These are phyloP conservation scores for Fusarium nisikadoi DNA, from an alignment of 2,329 filamentous ascomycete species.

Conservation along the genomic window DNA sequence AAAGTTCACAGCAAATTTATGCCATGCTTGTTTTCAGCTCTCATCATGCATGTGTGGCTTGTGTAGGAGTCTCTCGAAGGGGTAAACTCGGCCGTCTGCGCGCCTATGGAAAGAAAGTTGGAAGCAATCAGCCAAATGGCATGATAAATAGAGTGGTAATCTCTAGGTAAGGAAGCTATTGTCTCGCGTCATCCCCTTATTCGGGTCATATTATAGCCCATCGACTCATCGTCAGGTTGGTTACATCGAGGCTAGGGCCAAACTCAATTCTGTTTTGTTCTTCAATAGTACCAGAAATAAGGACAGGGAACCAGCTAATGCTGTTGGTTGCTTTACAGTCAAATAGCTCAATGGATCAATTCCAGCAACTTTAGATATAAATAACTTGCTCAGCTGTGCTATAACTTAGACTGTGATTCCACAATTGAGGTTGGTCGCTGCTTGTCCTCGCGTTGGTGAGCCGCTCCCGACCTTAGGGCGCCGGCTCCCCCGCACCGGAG, in stretches of 20 bases:
- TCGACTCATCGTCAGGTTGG: not conserved
- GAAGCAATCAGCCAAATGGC: not conserved
- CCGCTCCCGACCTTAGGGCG: slow-evolving; percentile 16
- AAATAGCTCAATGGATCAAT: not conserved
- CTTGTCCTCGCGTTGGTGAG: slow-evolving; percentile 1
- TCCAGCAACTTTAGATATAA: not conserved
- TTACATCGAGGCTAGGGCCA: slow-evolving; percentile 4
- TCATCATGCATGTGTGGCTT: slow-evolving; percentile 25
- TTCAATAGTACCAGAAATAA: slow-evolving; percentile 7
- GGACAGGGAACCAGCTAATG: not conserved
- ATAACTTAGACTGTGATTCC: not conserved
- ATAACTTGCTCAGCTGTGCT: not conserved
- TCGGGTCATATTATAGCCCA: not conserved
- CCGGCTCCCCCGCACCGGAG: slow-evolving; percentile 23
- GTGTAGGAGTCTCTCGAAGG: slow-evolving; percentile 18
- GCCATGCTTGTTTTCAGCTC: slow-evolving; percentile 13
- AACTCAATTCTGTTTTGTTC: not conserved
- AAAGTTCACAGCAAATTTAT: not conserved
- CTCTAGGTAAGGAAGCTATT: not conserved
- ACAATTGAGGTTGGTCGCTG: not conserved
- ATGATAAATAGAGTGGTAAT: not conserved
- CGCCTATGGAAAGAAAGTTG: not conserved
- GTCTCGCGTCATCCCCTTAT: not conserved
- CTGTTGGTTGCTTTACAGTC: not conserved
- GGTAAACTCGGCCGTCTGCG: slow-evolving; percentile 25